Conservation (phyloP, 768 basidiomycete genomes). For the Pulveroboletus sp. region DNA sequence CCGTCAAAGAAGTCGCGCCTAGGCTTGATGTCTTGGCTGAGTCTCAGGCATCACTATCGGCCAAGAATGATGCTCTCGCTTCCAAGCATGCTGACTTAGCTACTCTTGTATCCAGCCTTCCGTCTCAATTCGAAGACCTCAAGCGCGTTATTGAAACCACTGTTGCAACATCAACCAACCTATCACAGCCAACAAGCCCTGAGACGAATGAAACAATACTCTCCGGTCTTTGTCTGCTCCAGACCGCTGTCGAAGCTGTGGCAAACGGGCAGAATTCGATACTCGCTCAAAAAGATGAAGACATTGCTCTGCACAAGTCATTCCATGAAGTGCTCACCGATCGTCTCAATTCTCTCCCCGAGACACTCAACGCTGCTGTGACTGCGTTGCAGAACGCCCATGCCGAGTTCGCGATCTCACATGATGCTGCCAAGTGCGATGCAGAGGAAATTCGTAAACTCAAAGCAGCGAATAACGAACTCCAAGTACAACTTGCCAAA, state of each 20-base stretch:
- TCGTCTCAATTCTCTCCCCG: slow-evolving; percentile 58
- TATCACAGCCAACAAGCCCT: slow-evolving; percentile 15
- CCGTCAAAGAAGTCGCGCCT: slow-evolving; percentile 37
- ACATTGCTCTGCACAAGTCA: slow-evolving; percentile 47
- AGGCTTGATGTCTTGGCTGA: slow-evolving; percentile 41
- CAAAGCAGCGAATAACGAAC: slow-evolving; percentile 53
- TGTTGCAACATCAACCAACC: slow-evolving; percentile 17
- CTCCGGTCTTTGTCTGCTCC: slow-evolving; percentile 43
- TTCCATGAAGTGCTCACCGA: slow-evolving; percentile 53
- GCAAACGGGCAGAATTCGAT: slow-evolving; percentile 49
- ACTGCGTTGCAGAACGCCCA: slow-evolving; percentile 58
- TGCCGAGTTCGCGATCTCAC: slow-evolving; percentile 58
- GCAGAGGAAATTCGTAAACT: slow-evolving; percentile 66
- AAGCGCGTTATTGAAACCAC: slow-evolving; percentile 41
- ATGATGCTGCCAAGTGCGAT: slow-evolving; percentile 57
- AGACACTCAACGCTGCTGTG: slow-evolving; percentile 50
- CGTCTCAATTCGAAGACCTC: slow-evolving; percentile 43
- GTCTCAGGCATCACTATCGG: slow-evolving; percentile 40
- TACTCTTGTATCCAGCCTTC: slow-evolving; percentile 45
- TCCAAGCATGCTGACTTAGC: slow-evolving; percentile 41
- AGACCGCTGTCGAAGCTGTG: slow-evolving; percentile 47
- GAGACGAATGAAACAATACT: slow-evolving; percentile 25
- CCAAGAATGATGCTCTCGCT: slow-evolving; percentile 37
- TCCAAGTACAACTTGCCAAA: slow-evolving; percentile 71
- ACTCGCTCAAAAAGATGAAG: slow-evolving; percentile 45